Percentiles rank a stretch among this genome's conserved stretches.
Conservation (phyloP, 805 yeast genomes). For the Candida railenensis region DNA sequence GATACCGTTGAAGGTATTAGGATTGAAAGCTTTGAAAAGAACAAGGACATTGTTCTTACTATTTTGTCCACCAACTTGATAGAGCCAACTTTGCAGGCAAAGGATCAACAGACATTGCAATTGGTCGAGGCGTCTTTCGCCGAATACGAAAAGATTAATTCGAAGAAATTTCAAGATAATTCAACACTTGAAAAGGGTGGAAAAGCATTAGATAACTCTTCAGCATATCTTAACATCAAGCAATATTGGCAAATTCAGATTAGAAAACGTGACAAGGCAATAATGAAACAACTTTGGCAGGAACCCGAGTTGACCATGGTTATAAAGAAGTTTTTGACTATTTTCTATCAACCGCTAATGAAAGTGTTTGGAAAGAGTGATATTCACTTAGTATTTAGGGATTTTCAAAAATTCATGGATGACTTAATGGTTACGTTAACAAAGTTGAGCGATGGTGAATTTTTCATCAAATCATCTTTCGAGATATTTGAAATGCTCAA, state of each 20-base stretch:
- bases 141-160: constrained; percentile 15
- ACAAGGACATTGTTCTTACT: constrained; percentile 22
- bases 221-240: constrained; percentile 52
- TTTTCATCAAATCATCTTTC: constrained; percentile 45
- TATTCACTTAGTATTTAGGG: constrained; percentile 37
- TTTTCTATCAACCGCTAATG: constrained; percentile 43
- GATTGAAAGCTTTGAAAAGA: constrained; percentile 24
- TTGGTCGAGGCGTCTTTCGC: constrained; percentile 17
- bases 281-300: constrained; percentile 76
- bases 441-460: constrained; percentile 52
- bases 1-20: constrained; percentile 14
- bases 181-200: not conserved
- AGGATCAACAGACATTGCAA: constrained; percentile 6
- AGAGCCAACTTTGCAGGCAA: constrained; percentile 16
- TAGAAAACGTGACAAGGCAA: constrained; percentile 72
- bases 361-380: constrained; percentile 34
- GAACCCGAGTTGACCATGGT: constrained; percentile 80
- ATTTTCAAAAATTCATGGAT: constrained; percentile 37
- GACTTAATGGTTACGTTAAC: constrained; percentile 69
- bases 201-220: constrained; percentile 13
- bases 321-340: constrained; percentile 63
- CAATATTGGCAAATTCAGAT: constrained; percentile 63
- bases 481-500: constrained; percentile 70
- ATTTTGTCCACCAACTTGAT: constrained; percentile 20
- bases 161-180: not conserved